Evolutionary conservation across 1,139 yeast species (phyloP).

Genomic region (Suhomyces choctaworum): DNA sequence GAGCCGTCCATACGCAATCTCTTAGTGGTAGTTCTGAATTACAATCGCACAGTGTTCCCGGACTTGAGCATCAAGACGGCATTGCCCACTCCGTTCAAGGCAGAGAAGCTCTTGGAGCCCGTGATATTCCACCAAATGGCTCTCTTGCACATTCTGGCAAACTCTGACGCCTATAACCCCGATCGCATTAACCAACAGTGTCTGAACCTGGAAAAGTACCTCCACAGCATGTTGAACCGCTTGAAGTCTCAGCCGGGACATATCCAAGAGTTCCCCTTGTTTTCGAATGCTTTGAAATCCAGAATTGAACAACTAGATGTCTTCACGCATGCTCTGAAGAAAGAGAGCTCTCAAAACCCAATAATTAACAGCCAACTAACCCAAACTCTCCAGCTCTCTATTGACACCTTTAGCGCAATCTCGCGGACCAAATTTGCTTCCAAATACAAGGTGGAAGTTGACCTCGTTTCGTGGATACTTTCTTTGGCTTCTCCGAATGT

Average conservation of each 20-base stretch:
- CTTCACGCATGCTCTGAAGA: not conserved
- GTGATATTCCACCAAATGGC: conserved; percentile 15
- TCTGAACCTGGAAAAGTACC: conserved; percentile 1
- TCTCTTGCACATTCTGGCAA: conserved; percentile 1
- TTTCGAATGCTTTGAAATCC: not conserved
- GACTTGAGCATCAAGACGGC: conserved; percentile 1
- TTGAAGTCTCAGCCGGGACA: not conserved
- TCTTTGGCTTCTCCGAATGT: conserved; percentile 30
- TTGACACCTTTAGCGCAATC: conserved; percentile 5
- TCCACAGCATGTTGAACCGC: conserved; percentile 1
- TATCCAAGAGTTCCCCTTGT: not conserved
- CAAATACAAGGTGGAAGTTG: conserved; percentile 10
- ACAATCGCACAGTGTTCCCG: not conserved
- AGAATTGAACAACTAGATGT: not conserved
- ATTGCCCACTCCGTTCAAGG: conserved; percentile 12
- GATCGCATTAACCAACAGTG: not conserved
- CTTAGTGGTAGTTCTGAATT: conserved; percentile 27
- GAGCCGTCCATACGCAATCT: conserved; percentile 29
- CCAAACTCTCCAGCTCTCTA: conserved; percentile 1
- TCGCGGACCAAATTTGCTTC: conserved; percentile 6
- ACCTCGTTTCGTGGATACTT: conserved; percentile 30
- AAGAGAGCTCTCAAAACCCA: not conserved
- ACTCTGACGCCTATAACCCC: not conserved
- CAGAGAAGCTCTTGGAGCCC: conserved; percentile 16
- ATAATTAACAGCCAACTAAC: not conserved